These are phyloP conservation scores for Ceratobasidium sp. DNA, from an alignment of 1,284 basidiomycete species.

Conservation along the genomic window DNA sequence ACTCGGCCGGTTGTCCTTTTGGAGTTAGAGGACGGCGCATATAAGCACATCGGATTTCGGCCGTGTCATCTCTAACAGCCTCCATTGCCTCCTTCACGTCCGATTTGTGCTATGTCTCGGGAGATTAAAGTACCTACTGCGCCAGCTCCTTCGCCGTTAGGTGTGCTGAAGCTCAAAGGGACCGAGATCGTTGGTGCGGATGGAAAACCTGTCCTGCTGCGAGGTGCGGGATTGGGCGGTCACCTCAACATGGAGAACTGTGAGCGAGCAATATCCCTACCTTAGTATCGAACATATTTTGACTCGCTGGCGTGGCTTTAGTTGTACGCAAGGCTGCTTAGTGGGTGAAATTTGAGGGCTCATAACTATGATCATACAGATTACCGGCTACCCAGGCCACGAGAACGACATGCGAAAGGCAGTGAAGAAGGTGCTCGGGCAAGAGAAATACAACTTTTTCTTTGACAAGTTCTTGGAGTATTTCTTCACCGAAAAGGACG, in stretches of 20 bases:
- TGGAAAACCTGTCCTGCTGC: conserved; percentile 47
- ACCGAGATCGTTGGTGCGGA: conserved; percentile 50
- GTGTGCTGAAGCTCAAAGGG: conserved; percentile 49
- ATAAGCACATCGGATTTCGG: neutral
- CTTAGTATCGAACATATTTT: neutral
- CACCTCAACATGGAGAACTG: conserved; percentile 51
- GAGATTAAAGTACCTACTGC: conserved; percentile 44
- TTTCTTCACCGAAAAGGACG: conserved; percentile 59
- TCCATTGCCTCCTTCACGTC: neutral
- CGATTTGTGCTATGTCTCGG: conserved; percentile 7
- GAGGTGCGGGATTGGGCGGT: conserved; percentile 49
- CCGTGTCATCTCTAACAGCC: neutral
- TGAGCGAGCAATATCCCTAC: conserved; percentile 1
- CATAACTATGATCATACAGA: conserved; percentile 25
- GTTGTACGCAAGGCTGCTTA: conserved; percentile 9
- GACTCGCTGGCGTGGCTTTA: neutral
- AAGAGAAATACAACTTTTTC: conserved; percentile 61
- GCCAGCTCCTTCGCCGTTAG: conserved; percentile 41
- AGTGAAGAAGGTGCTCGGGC: conserved; percentile 57
- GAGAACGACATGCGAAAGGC: conserved; percentile 57
- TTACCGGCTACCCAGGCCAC: conserved; percentile 53
- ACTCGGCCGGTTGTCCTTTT: conserved; percentile 26
- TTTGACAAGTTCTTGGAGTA: conserved; percentile 61
- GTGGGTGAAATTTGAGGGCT: neutral
- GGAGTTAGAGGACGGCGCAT: conserved; percentile 34